Conservation (phyloP, 1,284 basidiomycete species). For the Trametes versicolor region DNA sequence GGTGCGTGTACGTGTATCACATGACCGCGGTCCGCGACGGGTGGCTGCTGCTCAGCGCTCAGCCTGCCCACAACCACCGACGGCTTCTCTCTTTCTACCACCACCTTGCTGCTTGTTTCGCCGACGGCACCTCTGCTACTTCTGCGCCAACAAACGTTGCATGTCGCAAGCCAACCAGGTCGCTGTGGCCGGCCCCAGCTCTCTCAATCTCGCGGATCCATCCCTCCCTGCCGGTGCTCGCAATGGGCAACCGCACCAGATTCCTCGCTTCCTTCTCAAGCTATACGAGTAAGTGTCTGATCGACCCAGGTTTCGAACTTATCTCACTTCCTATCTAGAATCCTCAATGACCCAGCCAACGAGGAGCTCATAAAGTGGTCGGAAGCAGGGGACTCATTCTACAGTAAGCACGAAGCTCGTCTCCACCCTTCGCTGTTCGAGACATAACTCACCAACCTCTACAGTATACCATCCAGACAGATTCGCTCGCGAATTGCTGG, state of each 20-base stretch:
- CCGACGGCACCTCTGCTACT: background rate
- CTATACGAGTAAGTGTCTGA: slow-evolving; percentile 74
- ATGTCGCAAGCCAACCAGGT: slow-evolving; percentile 56
- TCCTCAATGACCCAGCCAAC: slow-evolving; percentile 89
- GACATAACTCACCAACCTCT: slow-evolving; percentile 3
- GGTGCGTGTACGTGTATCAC: slow-evolving; percentile 4
- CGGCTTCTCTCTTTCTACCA: background rate
- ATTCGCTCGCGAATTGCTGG: slow-evolving; percentile 92
- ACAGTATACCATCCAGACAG: slow-evolving; percentile 93
- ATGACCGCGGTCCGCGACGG: slow-evolving; percentile 7
- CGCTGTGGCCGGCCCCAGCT: slow-evolving; percentile 57
- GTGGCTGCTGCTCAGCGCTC: background rate
- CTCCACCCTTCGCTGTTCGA: background rate
- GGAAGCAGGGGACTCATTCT: slow-evolving; percentile 82
- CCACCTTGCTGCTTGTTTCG: background rate
- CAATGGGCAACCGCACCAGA: slow-evolving; percentile 61
- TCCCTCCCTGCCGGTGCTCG: slow-evolving; percentile 52
- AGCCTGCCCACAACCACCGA: background rate
- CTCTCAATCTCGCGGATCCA: slow-evolving; percentile 52
- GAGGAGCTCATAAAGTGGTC: slow-evolving; percentile 91
- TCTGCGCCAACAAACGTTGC: background rate
- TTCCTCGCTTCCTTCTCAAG: slow-evolving; percentile 93
- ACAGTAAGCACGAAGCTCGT: slow-evolving; percentile 41
- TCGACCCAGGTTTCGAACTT: background rate
- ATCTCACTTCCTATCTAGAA: slow-evolving; percentile 57